These are phyloP conservation scores for Serendipita sp. DNA, from an alignment of 768 basidiomycete genomes.

Conservation along the genomic window DNA sequence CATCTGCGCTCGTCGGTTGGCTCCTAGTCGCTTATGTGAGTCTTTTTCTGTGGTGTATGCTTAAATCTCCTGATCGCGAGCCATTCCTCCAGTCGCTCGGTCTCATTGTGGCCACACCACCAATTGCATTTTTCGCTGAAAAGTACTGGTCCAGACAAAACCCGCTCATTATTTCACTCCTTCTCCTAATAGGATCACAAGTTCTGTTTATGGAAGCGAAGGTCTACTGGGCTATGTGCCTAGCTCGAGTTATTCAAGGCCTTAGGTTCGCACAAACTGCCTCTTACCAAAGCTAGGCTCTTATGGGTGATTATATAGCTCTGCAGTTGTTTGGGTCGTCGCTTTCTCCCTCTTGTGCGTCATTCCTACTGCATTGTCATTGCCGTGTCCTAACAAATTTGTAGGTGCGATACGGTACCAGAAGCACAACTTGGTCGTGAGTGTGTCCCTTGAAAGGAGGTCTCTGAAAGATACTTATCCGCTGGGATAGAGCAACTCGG, in stretches of 20 bases:
- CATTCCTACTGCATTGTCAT: neutral
- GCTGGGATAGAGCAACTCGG: conserved; percentile 36
- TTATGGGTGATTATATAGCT: conserved; percentile 17
- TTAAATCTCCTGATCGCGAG: conserved; percentile 6
- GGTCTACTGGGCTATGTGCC: conserved; percentile 36
- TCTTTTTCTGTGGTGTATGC: conserved; percentile 5
- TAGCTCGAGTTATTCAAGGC: conserved; percentile 44
- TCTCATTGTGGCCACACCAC: conserved; percentile 38
- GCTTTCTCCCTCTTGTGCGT: conserved; percentile 41
- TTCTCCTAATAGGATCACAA: conserved; percentile 36
- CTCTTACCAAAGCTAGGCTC: neutral
- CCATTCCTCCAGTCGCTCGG: conserved; percentile 31
- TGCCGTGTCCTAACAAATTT: neutral
- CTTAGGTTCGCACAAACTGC: conserved; percentile 17
- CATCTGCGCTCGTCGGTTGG: conserved; percentile 42
- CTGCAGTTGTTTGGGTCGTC: conserved; percentile 45
- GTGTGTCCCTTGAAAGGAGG: conserved; percentile 11
- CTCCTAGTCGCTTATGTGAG: conserved; percentile 41
- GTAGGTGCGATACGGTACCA: conserved; percentile 40
- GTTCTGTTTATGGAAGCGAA: conserved; percentile 48
- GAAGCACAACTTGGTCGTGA: conserved; percentile 32
- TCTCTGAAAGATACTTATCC: neutral
- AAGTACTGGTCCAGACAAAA: conserved; percentile 27
- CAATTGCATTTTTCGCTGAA: conserved; percentile 41
- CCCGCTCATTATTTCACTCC: conserved; percentile 35